These are phyloP conservation scores for Leucocoprinus leucothites DNA, from an alignment of 768 basidiomycete genomes.

Conservation along the genomic window DNA sequence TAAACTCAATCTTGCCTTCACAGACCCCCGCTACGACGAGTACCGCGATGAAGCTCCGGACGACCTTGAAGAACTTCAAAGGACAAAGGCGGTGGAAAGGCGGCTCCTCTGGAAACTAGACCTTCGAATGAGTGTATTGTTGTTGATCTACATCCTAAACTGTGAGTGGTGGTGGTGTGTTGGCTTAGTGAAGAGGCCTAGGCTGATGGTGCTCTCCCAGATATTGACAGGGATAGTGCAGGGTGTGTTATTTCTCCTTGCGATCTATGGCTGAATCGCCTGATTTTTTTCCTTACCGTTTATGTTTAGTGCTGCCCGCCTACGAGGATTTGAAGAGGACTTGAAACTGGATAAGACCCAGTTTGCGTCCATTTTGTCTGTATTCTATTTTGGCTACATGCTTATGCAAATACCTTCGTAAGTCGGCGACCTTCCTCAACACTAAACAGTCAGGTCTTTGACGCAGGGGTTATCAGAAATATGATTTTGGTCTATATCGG, in stretches of 20 bases:
- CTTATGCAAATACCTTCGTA: conserved; percentile 74
- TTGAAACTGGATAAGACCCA: conserved; percentile 52
- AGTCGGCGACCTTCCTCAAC: background rate
- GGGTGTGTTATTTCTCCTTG: conserved; percentile 32
- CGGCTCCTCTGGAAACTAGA: conserved; percentile 48
- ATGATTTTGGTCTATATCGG: conserved; percentile 65
- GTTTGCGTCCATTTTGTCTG: conserved; percentile 58
- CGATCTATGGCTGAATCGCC: background rate
- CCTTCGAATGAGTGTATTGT: conserved; percentile 42
- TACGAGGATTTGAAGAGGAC: conserved; percentile 64
- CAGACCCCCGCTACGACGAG: no score
- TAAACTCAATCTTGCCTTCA: no score
- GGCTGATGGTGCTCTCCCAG: conserved; percentile 16
- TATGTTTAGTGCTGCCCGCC: conserved; percentile 50
- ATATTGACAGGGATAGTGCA: conserved; percentile 73
- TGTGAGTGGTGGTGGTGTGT: conserved; percentile 22
- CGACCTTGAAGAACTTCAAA: background rate
- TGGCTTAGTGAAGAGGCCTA: background rate
- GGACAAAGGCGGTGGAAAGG: conserved; percentile 24
- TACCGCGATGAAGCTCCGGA: no score
- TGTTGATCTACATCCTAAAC: conserved; percentile 47
- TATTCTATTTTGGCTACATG: conserved; percentile 66
- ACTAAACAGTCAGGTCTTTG: background rate
- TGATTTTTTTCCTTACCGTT: background rate
- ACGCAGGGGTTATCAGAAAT: conserved; percentile 41